A percentile compares a stretch with the other conserved stretches of the same genome.
Evolutionary conservation across 768 basidiomycete genomes (phyloP).

Genomic region (Holtermanniella nyarrowii): DNA sequence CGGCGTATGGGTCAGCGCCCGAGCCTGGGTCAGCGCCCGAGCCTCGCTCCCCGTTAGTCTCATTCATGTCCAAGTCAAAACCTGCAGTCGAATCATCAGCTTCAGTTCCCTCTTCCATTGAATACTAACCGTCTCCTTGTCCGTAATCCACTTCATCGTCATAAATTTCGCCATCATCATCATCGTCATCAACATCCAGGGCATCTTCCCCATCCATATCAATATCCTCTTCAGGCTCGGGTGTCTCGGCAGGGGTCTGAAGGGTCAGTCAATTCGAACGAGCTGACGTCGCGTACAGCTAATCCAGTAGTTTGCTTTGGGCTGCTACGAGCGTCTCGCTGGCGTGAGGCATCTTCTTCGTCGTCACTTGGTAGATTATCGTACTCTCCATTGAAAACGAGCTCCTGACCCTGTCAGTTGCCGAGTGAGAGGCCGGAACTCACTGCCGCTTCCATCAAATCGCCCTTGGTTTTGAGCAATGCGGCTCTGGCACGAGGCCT

Average conservation of each 20-base stretch:
- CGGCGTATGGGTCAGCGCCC: constrained; percentile 81
- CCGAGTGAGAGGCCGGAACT: constrained; percentile 54
- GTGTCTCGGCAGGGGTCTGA: neutral
- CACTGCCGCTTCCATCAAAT: constrained; percentile 88
- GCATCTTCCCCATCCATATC: constrained; percentile 44
- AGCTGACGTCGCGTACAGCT: neutral
- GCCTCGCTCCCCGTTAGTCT: too few relatives aligned
- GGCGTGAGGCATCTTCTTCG: constrained; percentile 29
- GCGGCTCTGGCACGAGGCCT: constrained; percentile 71
- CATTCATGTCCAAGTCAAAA: too few relatives aligned
- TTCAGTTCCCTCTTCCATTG: neutral
- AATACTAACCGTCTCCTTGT: neutral
- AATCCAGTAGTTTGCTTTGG: constrained; percentile 46
- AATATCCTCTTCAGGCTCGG: constrained; percentile 36
- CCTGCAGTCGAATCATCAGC: neutral
- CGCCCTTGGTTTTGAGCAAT: constrained; percentile 59
- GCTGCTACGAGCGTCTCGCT: neutral
- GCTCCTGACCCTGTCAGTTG: constrained; percentile 21
- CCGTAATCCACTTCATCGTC: constrained; percentile 49
- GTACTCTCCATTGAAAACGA: constrained; percentile 53
- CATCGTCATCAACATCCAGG: constrained; percentile 45
- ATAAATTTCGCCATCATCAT: constrained; percentile 20
- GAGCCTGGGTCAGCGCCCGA: constrained; percentile 41
- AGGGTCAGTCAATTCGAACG: neutral
- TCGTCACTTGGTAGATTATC: constrained; percentile 53